Base-by-base conservation (phyloP, 1,139 yeast genomes). In the Kodamaea alishanica region DNA sequence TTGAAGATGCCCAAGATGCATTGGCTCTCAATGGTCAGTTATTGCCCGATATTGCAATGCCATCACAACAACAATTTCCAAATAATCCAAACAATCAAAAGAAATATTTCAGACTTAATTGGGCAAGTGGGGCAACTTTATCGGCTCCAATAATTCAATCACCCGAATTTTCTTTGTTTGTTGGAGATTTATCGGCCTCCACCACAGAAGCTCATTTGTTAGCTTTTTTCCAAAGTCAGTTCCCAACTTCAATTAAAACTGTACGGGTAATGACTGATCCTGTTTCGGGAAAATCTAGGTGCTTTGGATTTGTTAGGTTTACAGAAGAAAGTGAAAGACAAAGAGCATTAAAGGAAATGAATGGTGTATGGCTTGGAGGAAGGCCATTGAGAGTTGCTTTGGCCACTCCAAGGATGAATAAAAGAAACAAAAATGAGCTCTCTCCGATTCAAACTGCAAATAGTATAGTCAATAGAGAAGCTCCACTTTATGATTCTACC, bases 251-350 rank as follows among this genome's bases (percentile, higher is more conserved):
- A 4, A 80, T 83, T 36, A 73, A 77, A 41, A 78, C 84, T 24
- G 89, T 80, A 5, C 69, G 86, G 45, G 84, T 84, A 20, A 82
- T 84, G 81, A 75, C 84, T n/a, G 90, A 84, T 56, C 87, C 83
- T 28, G 64, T 74, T 9, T 77, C 86, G 5, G 88, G 89, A 4
- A 79, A 81, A 39, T 75, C 85, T 6, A 73, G 86, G 52, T 84
- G 90, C 44, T 84, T 81, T 60, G 92, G 92, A 1, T 84, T 84
- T 66, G 86, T 83, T 26, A 71, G 85, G 47, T 84, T 84, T 50
- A 67, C 79, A 12, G 77, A 75, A 48, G 84, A 78, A 42, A 70
- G 61, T 35, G 89, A 82, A 48, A 77, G 85, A 50, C 77, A 77
- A 44, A 63, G 81, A 34, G 85, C 90, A 0, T 61, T 84, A 42